Evolutionary conservation across 371 early-diverging fungal genomes (phyloP).

Genomic region (Mortierella sp.): DNA sequence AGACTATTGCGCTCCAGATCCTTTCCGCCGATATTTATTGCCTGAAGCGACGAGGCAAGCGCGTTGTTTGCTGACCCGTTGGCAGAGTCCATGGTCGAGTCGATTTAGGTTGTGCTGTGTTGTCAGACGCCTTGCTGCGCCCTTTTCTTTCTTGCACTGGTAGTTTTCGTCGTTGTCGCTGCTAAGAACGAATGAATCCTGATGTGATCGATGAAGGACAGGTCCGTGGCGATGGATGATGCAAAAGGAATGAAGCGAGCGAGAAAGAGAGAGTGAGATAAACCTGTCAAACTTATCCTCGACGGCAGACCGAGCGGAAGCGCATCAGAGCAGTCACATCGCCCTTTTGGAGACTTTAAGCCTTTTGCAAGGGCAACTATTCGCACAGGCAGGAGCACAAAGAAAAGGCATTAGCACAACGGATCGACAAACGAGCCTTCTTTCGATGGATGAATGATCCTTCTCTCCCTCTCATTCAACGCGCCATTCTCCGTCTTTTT

Average conservation of each 20-base stretch:
- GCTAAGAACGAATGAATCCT: too few relatives aligned
- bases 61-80: conserved; percentile 3
- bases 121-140: not conserved
- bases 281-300: too few relatives aligned
- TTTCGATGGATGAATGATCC: conserved; percentile 7
- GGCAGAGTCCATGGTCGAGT: not conserved
- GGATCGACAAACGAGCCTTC: not conserved
- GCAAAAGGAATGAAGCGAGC: not conserved
- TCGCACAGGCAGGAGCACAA: not conserved
- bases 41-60: not conserved
- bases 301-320: too few relatives aligned
- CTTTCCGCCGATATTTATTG: conserved; percentile 2
- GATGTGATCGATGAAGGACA: not conserved
- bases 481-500: not conserved
- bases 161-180: too few relatives aligned
- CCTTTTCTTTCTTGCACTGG: too few relatives aligned
- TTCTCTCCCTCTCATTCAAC: not conserved
- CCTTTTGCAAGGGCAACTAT: not conserved
- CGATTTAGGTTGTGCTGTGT: not conserved
- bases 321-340: too few relatives aligned
- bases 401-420: not conserved
- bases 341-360: too few relatives aligned
- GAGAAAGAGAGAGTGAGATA: not conserved
- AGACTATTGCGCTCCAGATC: not conserved
- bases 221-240: not conserved